phyloP scores from a whole-genome alignment of 108 stramenopile genomes.

The Cyclostephanos tholiformis region DNA sequence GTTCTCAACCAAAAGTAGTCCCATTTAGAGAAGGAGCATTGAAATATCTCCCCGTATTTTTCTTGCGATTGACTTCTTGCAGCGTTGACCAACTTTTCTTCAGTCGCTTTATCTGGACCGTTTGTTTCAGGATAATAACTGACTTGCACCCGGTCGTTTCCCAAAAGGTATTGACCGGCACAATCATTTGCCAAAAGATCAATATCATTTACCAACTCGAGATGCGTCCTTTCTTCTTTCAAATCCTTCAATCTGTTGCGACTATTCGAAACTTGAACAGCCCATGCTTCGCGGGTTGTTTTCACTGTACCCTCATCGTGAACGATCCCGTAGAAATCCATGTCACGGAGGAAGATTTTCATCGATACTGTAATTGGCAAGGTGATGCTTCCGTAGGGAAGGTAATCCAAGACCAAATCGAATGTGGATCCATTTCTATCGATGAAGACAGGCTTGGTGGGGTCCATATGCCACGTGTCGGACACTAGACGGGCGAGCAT shows the following conservation, averaged over 20 bases:
- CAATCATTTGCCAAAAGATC: background rate
- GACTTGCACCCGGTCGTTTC: background rate
- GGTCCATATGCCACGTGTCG: slow-evolving; percentile 3
- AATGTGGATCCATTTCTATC: slow-evolving; percentile 11
- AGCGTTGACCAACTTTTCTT: no score
- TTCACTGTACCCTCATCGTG: slow-evolving; percentile 13
- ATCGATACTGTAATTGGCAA: slow-evolving; percentile 1
- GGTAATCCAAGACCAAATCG: slow-evolving; percentile 13
- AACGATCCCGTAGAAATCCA: slow-evolving; percentile 21
- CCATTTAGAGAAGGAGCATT: no score
- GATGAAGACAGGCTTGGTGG: slow-evolving; percentile 15
- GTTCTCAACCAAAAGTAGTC: no score
- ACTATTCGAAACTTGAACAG: background rate
- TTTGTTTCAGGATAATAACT: no score
- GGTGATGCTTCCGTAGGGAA: slow-evolving; percentile 8
- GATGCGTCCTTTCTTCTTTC: background rate
- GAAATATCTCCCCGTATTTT: no score
- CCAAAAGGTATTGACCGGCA: background rate
- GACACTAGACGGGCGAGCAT: background rate
- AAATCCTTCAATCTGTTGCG: background rate
- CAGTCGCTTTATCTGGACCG: no score
- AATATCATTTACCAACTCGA: background rate
- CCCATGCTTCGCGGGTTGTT: background rate
- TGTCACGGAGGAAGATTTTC: slow-evolving; percentile 15
- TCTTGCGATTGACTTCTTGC: no score